Percentiles rank a stretch among this genome's conserved stretches.
Evolutionary conservation across 441 rosid species (phyloP).

Genomic region (Hypseocharis bilobata): DNA sequence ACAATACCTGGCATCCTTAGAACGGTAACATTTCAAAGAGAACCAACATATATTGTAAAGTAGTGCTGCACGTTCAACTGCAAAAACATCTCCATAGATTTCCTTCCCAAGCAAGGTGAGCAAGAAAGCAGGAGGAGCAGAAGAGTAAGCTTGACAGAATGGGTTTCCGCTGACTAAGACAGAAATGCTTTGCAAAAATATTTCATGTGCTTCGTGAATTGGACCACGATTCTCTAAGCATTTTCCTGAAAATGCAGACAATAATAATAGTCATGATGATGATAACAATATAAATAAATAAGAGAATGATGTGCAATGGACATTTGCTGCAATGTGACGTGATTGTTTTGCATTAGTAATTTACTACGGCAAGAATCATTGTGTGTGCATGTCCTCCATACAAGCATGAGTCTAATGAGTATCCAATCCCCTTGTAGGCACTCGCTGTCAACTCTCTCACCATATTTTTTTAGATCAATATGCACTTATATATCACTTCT

Average conservation of each 20-base stretch:
- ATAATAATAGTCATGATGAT: not conserved
- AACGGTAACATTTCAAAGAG: conserved; percentile 39
- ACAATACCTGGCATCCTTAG: conserved; percentile 50
- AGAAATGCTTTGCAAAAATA: conserved; percentile 48
- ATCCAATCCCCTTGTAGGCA: not conserved
- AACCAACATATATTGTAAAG: conserved; percentile 63
- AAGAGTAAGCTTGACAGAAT: conserved; percentile 27
- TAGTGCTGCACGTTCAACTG: conserved; percentile 58
- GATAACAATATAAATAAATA: conserved; percentile 11
- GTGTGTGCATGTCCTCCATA: not conserved
- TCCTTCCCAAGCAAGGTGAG: conserved; percentile 63
- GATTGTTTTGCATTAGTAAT: not conserved
- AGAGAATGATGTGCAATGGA: not conserved
- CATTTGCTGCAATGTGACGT: not conserved
- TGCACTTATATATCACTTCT: not conserved
- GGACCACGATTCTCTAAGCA: conserved; percentile 42
- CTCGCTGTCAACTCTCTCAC: not conserved
- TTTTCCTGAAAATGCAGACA: conserved; percentile 51
- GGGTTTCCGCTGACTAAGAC: conserved; percentile 44
- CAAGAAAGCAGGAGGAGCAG: conserved; percentile 32
- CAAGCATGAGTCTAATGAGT: too few species aligned
- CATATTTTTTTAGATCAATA: not conserved
- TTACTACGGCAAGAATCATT: not conserved
- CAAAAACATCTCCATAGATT: conserved; percentile 45
- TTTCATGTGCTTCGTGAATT: conserved; percentile 57